Conservation (phyloP, 2,329 filamentous ascomycete genomes). For the Talaromyces sp. region DNA sequence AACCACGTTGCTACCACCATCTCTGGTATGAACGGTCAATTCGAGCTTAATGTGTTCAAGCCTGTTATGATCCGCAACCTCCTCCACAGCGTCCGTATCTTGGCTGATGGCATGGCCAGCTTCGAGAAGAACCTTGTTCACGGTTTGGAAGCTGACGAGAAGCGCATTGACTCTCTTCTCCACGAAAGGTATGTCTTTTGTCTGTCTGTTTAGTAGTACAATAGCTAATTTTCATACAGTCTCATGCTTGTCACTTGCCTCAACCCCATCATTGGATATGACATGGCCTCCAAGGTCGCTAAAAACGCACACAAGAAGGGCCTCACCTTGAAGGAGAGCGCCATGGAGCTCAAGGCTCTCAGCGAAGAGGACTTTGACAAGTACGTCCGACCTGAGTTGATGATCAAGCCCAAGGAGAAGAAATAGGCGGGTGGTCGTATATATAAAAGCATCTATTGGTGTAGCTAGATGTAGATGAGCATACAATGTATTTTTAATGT, state of each 20-base stretch:
- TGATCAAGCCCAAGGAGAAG: constrained; percentile 79
- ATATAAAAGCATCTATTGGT: constrained; percentile 1
- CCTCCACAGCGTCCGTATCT: constrained; percentile 83
- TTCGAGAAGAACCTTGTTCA: constrained; percentile 92
- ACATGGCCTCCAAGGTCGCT: constrained; percentile 94
- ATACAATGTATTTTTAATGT: constrained; percentile 15
- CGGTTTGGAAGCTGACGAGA: constrained; percentile 89
- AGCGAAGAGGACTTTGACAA: constrained; percentile 87
- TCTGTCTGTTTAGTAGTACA: neutral
- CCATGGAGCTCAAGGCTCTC: constrained; percentile 87
- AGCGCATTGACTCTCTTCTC: constrained; percentile 83
- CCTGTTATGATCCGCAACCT: constrained; percentile 93
- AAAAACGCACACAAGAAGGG: constrained; percentile 99
- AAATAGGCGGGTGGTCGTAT: constrained; percentile 42
- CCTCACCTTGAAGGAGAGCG: constrained; percentile 86
- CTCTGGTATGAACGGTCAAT: constrained; percentile 95
- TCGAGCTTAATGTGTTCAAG: constrained; percentile 99
- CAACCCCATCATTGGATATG: constrained; percentile 95
- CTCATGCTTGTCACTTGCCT: constrained; percentile 98
- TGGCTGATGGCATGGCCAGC: constrained; percentile 88
- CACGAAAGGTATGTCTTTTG: constrained; percentile 77
- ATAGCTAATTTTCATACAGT: constrained; percentile 46
- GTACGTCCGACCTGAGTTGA: constrained; percentile 88
- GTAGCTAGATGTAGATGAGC: neutral
- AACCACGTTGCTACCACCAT: constrained; percentile 93